phyloP scores from a whole-genome alignment of 2,329 filamentous ascomycete species.

The Pseudonectria buxi region DNA sequence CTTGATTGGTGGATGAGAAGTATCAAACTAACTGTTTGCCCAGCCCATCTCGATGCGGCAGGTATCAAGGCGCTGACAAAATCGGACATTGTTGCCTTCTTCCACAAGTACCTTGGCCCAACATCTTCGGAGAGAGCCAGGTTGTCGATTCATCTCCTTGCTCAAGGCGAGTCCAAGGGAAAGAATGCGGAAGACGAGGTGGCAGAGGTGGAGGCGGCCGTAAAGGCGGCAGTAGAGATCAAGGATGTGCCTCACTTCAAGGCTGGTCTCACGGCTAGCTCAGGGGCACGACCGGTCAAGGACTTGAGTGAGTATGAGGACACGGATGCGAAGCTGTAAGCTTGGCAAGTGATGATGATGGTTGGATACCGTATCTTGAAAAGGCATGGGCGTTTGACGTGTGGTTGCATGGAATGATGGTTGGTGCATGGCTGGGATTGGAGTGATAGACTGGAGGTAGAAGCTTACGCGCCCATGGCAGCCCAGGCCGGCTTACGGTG shows the following conservation, averaged over 20 bases:
- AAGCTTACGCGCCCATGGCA: too few relatives aligned
- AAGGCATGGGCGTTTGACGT: conserved; percentile 10
- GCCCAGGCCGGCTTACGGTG: too few relatives aligned
- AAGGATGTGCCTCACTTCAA: conserved; percentile 77
- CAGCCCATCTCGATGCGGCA: conserved; percentile 69
- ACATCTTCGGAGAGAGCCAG: conserved; percentile 70
- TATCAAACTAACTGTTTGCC: conserved; percentile 12
- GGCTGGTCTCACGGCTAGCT: conserved; percentile 63
- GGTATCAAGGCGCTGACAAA: conserved; percentile 70
- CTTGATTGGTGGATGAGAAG: neutral
- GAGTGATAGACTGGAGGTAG: neutral
- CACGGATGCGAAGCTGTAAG: conserved; percentile 68
- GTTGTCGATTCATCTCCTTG: conserved; percentile 73
- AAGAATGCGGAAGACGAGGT: conserved; percentile 42
- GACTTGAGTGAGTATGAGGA: conserved; percentile 84
- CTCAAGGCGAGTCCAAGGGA: conserved; percentile 51
- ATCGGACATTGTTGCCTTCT: conserved; percentile 74
- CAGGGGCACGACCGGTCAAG: conserved; percentile 64
- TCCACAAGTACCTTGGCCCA: conserved; percentile 66
- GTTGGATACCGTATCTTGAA: conserved; percentile 2
- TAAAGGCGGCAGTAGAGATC: conserved; percentile 50
- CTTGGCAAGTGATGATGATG: neutral
- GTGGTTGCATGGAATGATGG: conserved; percentile 7
- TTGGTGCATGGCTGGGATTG: conserved; percentile 1
- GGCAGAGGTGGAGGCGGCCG: conserved; percentile 32